These are phyloP conservation scores for Backusella sp. DNA, from an alignment of 192 early-diverging fungal species.

Conservation along the genomic window DNA sequence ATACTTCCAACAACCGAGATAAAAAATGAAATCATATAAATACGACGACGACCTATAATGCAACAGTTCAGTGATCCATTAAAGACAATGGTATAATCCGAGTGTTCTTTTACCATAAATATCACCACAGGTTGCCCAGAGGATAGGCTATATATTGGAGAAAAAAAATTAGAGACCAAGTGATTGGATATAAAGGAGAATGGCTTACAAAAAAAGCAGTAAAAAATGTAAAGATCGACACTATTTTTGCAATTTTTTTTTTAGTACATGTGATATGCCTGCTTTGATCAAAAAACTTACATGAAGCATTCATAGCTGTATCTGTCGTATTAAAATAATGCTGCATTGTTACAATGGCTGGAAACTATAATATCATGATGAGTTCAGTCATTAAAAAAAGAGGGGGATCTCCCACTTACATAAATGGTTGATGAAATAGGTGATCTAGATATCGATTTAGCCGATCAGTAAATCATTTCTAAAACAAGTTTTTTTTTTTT, in stretches of 20 bases:
- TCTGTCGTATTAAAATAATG: slow-evolving; percentile 23
- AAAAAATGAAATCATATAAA: slow-evolving; percentile 32
- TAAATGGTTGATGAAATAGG: slow-evolving; percentile 28
- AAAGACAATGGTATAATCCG: neutral
- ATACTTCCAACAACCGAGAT: slow-evolving; percentile 25
- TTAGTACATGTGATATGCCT: no score
- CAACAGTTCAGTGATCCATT: neutral
- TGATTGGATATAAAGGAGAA: neutral
- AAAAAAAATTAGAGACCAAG: neutral
- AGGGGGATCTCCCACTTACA: slow-evolving; percentile 1
- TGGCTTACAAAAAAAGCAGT: no score
- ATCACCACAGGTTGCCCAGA: slow-evolving; percentile 34
- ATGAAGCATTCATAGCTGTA: slow-evolving; percentile 26
- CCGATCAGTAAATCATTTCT: neutral
- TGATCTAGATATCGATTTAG: slow-evolving; percentile 6
- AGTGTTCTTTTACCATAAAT: neutral
- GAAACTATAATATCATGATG: slow-evolving; percentile 10
- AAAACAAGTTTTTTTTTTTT: no score
- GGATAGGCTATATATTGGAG: slow-evolving; percentile 17
- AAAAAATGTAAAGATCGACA: no score
- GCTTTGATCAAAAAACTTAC: slow-evolving; percentile 15
- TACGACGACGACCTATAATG: slow-evolving; percentile 24
- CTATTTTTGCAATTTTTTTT: no score
- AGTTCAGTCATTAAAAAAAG: neutral
- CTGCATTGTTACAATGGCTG: slow-evolving; percentile 29